Base-by-base conservation (phyloP, 192 early-diverging fungal species). In the Phycomyces blakesleeanus region DNA sequence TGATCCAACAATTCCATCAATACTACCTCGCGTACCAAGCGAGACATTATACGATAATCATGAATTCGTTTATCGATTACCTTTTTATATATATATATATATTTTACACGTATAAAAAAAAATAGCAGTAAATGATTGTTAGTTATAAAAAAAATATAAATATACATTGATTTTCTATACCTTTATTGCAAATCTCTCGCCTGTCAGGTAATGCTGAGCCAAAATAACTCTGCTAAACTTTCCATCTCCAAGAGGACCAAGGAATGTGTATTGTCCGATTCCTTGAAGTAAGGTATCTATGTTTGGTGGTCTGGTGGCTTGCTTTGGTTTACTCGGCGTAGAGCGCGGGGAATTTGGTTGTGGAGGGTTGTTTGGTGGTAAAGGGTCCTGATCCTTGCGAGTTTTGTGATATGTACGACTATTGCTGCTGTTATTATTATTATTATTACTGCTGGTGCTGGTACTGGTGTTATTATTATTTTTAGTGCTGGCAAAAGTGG, bases 1-100 rank as follows among this genome's bases (percentile, higher is more conserved):
- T 96, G 94, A 59, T 92, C 80, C 5, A 96, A 83, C 18, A 92
- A 82, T 67, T 93, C 91, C 61, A 96, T 81, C 49, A 93, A 82
- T 51, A 74, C 75, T 53, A 87, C 81, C 66, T 91, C 89, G 12
- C 94, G 85, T 40, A 91, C 84, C 39, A 93, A 79, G 12, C 93
- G 81, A n/a, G 70, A 63, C 34, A 81, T 61, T 50, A 81, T 73
- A 22, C 77, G 74, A 5, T 75, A 21, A 59, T 78, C 77, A 68
- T 81, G 76, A 14, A 66, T 69, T 39, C 71, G 71, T 49, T 78
- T 81, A 44, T 81, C 74, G 29, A 81, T 81, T 27, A 81, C 69
- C 59, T 79, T 25, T 39, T 10, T 21, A 38, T 37, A 52, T 66
- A 24, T 24, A 44, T n/a, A 14, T 40, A 34, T 24, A 25, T 44